Conservation (phyloP, 2,329 filamentous ascomycete species). For the Colletotrichum sp. region DNA sequence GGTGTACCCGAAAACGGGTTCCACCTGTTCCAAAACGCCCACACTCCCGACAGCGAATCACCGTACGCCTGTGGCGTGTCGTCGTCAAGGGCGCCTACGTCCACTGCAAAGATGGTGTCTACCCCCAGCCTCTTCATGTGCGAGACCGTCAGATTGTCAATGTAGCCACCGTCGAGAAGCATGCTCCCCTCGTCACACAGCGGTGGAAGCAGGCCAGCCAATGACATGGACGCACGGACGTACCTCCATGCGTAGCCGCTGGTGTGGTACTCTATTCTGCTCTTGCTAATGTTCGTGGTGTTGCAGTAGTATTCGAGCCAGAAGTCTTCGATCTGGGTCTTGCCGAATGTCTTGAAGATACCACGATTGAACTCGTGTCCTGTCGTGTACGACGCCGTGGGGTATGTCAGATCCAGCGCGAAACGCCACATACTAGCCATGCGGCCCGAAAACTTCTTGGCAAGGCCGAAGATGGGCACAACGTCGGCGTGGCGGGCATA, state of each 20-base stretch:
- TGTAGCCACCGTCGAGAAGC: slow-evolving; percentile 94
- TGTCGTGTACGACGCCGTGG: slow-evolving; percentile 95
- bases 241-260: slow-evolving; percentile 98
- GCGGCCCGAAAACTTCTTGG: slow-evolving; percentile 97
- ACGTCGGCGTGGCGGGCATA: slow-evolving; percentile 97
- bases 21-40: slow-evolving; percentile 95
- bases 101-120: slow-evolving; percentile 93
- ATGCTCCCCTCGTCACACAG: slow-evolving; percentile 97
- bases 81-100: slow-evolving; percentile 92
- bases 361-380: slow-evolving; percentile 99
- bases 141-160: slow-evolving; percentile 95
- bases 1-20: slow-evolving; percentile 89
- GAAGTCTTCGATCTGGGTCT: slow-evolving; percentile 97
- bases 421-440: slow-evolving; percentile 99
- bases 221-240: slow-evolving; percentile 93
- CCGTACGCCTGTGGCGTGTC: slow-evolving; percentile 91
- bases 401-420: slow-evolving; percentile 93
- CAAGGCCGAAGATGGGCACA: slow-evolving; percentile 94
- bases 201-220: slow-evolving; percentile 90
- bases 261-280: slow-evolving; percentile 89
- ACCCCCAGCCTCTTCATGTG: slow-evolving; percentile 97
- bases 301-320: slow-evolving; percentile 99
- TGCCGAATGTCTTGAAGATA: slow-evolving; percentile 98
- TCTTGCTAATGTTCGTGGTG: slow-evolving; percentile 98
- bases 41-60: slow-evolving; percentile 92